Evolutionary conservation across 169 alveolate genomes (phyloP), one percentile per base, ranked within the genome.

Genomic region (Cryptosporidium tyzzeri): DNA sequence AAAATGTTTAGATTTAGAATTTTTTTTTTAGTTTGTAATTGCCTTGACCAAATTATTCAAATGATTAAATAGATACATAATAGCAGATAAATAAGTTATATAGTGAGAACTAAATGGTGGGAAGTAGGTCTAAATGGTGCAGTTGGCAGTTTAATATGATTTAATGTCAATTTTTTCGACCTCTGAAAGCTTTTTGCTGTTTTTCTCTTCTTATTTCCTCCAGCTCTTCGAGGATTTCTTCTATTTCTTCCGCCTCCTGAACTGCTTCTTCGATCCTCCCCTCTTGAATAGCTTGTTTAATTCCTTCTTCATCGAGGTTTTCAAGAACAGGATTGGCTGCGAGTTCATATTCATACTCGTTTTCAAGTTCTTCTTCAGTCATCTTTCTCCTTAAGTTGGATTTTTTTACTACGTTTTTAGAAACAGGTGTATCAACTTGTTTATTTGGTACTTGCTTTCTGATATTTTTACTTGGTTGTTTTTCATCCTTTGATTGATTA

Each of bases 221-320:
- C 0, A 73, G 18, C 35, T 73, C 86, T 12, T 55, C 70, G 1
- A 73, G 51, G 16, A 73, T 73, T n/a, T 73, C 86, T 41, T 73
- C 86, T 73, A 73, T 73, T 55, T 73, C 86, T 18, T 73, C 71
- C 33, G 86, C 86, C 23, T 73, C 86, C 33, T 73, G 70, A 6
- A 73, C 55, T 18, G 71, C 71, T 29, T 73, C 71, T 3, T 73
- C 70, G 10, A 73, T 73, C 55, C 44, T 73, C 4, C 86, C 86
- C 3, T 73, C 51, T 73, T 73, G 71, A n/a, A 73, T 73, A 23
- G 86, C 86, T 10, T 73, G 67, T 35, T 73, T 73, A 31, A 73
- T 73, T 18, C 55, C 86, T 37, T 55, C 59, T 73, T 73, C 86
- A 51, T 59, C 86, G 12, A 73, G 51, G 31, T 53, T 51, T 51